Percentiles rank a stretch among this genome's conserved stretches.
Conservation (phyloP, 1,284 basidiomycete genomes). For the Malassezia furfur region DNA sequence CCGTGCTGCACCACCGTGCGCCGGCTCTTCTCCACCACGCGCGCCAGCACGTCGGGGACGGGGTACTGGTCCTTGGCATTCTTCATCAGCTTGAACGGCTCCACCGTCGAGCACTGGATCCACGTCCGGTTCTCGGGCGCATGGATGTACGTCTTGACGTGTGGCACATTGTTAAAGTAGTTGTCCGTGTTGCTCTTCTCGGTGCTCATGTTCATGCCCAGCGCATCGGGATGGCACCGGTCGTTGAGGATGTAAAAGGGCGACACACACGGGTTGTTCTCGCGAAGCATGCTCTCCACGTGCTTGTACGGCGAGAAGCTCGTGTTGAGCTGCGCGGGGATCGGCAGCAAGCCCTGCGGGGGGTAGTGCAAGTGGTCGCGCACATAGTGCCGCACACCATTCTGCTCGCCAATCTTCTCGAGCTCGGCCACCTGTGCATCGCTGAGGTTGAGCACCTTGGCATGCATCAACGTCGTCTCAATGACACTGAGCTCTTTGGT, state of each 20-base stretch:
- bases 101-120: slow-evolving; percentile 21
- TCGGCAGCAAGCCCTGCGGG: slow-evolving; percentile 22
- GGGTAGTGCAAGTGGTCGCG: slow-evolving; percentile 34
- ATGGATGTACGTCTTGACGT: slow-evolving; percentile 34
- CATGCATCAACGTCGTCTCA: slow-evolving; percentile 14
- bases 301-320: slow-evolving; percentile 4
- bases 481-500: slow-evolving; percentile 26
- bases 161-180: slow-evolving; percentile 25
- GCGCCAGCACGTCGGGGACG: slow-evolving; percentile 22
- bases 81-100: slow-evolving; percentile 22
- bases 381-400: slow-evolving; percentile 28
- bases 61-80: slow-evolving; percentile 15
- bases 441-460: slow-evolving; percentile 14
- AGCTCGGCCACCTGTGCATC: slow-evolving; percentile 22
- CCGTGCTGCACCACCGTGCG: slow-evolving; percentile 33
- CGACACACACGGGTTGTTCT: slow-evolving; percentile 27
- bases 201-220: slow-evolving; percentile 15
- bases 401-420: slow-evolving; percentile 21
- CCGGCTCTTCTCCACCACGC: slow-evolving; percentile 30
- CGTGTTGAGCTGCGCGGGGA: slow-evolving; percentile 16
- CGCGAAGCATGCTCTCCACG: background rate
- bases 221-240: slow-evolving; percentile 10
- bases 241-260: slow-evolving; percentile 19
- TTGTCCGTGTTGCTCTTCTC: slow-evolving; percentile 10
- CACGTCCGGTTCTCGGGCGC: slow-evolving; percentile 25